phyloP scores from a whole-genome alignment of 139 green algal genomes.

The Chlorella vulgaris region DNA sequence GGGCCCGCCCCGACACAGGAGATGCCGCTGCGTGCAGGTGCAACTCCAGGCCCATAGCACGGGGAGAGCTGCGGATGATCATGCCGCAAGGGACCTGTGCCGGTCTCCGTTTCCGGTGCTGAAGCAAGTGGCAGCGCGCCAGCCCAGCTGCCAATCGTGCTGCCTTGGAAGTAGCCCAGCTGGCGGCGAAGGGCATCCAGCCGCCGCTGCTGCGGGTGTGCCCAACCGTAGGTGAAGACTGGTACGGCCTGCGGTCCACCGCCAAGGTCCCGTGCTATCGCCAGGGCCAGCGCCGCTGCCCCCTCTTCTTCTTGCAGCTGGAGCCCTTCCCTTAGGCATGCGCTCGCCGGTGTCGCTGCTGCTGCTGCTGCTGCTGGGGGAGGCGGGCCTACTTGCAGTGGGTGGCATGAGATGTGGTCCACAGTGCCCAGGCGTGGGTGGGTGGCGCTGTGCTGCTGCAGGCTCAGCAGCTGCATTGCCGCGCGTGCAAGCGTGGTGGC shows the following conservation, averaged over 20 bases:
- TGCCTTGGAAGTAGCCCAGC: slow-evolving; percentile 50
- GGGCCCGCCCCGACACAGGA: slow-evolving; percentile 64
- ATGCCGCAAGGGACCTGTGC: not conserved
- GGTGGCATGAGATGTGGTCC: slow-evolving; percentile 81
- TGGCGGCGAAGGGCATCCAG: slow-evolving; percentile 66
- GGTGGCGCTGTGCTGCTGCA: slow-evolving; percentile 62
- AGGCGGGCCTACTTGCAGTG: slow-evolving; percentile 41
- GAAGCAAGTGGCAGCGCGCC: not conserved
- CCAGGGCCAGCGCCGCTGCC: slow-evolving; percentile 17
- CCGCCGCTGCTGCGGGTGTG: slow-evolving; percentile 36
- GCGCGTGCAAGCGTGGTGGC: slow-evolving; percentile 43
- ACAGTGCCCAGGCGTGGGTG: slow-evolving; percentile 81
- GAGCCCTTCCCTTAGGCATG: too few relatives aligned
- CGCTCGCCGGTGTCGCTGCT: too few relatives aligned
- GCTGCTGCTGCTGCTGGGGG: not conserved
- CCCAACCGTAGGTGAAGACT: slow-evolving; percentile 71
- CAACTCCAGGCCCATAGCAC: slow-evolving; percentile 36
- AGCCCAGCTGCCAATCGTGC: not conserved
- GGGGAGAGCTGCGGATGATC: slow-evolving; percentile 28
- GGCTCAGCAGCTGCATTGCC: slow-evolving; percentile 64
- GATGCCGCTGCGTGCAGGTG: slow-evolving; percentile 47
- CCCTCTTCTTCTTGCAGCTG: not conserved
- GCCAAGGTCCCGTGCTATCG: slow-evolving; percentile 31
- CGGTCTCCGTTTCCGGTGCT: not conserved
- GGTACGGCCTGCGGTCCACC: slow-evolving; percentile 46